Evolutionary conservation across 495 filamentous ascomycete species (phyloP).

Genomic region (Penicillium coprophilum): DNA sequence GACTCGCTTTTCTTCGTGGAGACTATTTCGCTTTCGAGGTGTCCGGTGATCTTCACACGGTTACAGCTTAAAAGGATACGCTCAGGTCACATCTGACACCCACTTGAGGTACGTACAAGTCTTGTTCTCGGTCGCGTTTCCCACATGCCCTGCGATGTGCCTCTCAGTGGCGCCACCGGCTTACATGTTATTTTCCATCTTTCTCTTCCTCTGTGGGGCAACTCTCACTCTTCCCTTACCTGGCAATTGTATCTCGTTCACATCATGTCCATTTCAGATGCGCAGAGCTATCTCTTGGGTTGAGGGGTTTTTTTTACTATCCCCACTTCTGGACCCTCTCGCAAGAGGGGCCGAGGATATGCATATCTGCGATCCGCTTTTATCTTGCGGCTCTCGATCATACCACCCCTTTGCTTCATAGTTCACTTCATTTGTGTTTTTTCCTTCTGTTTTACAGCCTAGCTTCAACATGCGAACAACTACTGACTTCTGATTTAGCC

Average conservation of each 20-base stretch:
- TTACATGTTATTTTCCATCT: background rate
- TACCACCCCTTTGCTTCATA: conserved; percentile 19
- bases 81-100: background rate
- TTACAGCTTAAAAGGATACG: background rate
- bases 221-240: background rate
- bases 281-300: background rate
- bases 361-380: conserved; percentile 18
- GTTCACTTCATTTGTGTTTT: conserved; percentile 3
- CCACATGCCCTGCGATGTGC: background rate
- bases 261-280: background rate
- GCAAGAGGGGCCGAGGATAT: conserved; percentile 6
- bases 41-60: conserved; percentile 8
- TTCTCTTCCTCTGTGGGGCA: background rate
- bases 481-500: conserved; percentile 15
- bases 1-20: conserved; percentile 6
- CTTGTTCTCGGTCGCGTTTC: background rate
- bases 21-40: conserved; percentile 10
- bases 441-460: background rate
- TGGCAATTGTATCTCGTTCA: background rate
- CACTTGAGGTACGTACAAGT: background rate
- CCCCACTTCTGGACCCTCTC: conserved; percentile 3
- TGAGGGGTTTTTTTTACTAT: background rate
- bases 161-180: background rate
- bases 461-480: background rate
- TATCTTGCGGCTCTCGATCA: conserved; percentile 23